These are phyloP conservation scores for Penicillium sp. DNA, from an alignment of 2,329 filamentous ascomycete genomes.

Conservation along the genomic window DNA sequence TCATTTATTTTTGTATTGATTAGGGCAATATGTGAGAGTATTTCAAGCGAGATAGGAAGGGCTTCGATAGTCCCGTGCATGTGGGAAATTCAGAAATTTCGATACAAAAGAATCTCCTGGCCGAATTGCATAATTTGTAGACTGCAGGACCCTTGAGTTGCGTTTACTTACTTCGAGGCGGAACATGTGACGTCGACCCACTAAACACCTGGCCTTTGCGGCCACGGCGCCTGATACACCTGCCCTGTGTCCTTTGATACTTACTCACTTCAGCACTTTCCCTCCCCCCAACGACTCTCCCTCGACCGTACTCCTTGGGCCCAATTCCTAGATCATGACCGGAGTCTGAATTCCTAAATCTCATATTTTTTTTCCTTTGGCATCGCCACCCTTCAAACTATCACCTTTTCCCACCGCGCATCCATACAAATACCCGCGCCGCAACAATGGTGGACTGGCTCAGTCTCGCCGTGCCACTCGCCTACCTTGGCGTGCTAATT, in stretches of 20 bases:
- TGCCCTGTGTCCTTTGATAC: conserved; percentile 18
- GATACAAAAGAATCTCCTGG: not conserved
- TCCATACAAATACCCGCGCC: conserved; percentile 29
- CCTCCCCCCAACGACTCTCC: not conserved
- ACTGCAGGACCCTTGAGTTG: not conserved
- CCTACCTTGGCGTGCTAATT: conserved; percentile 84
- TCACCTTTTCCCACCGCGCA: conserved; percentile 8
- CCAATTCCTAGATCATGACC: conserved; percentile 16
- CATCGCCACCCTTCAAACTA: not conserved
- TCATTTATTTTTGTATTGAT: conserved; percentile 6
- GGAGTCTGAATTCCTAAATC: conserved; percentile 8
- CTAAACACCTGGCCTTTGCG: conserved; percentile 36
- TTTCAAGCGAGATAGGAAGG: conserved; percentile 7
- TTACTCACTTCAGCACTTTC: conserved; percentile 10
- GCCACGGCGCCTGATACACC: conserved; percentile 8
- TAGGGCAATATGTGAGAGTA: conserved; percentile 6
- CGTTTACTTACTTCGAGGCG: conserved; percentile 8
- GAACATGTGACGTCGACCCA: conserved; percentile 34
- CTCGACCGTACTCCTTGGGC: not conserved
- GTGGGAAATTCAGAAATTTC: not conserved
- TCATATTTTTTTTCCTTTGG: not conserved
- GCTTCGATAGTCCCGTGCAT: not conserved
- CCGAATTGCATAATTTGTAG: not conserved
- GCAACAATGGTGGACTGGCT: conserved; percentile 68
- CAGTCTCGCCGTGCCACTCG: conserved; percentile 81